Percentiles rank a stretch among this genome's conserved stretches.
These are phyloP conservation scores for Ustilago lituana DNA, from an alignment of 1,284 basidiomycete genomes.

Conservation along the genomic window DNA sequence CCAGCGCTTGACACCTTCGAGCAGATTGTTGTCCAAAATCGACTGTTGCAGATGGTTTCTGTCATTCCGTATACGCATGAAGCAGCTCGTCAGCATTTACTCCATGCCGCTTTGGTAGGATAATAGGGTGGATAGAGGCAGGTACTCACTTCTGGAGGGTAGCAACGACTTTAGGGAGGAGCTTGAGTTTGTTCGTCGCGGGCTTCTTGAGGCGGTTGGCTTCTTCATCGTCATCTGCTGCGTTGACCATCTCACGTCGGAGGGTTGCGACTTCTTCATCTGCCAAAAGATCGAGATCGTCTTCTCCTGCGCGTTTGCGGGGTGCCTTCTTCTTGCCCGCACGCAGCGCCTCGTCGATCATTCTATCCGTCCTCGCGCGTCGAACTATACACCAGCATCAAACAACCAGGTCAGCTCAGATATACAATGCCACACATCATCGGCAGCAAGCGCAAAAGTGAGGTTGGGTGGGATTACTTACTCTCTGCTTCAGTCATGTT, in stretches of 20 bases:
- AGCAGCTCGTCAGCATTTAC: too few relatives aligned
- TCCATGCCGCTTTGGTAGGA: too few relatives aligned
- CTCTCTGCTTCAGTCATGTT: slow-evolving; percentile 46
- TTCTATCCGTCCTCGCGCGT: slow-evolving; percentile 30
- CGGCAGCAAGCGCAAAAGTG: too few relatives aligned
- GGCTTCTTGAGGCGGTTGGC: slow-evolving; percentile 85
- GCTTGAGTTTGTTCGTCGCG: slow-evolving; percentile 83
- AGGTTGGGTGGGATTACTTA: slow-evolving; percentile 11
- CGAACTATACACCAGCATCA: slow-evolving; percentile 11
- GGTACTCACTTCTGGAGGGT: slow-evolving; percentile 87
- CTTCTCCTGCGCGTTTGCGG: slow-evolving; percentile 49
- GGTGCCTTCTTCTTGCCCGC: slow-evolving; percentile 51
- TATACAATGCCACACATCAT: not conserved
- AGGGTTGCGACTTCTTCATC: slow-evolving; percentile 90
- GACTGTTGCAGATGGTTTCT: slow-evolving; percentile 87
- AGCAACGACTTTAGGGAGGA: slow-evolving; percentile 89
- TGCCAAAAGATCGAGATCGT: slow-evolving; percentile 80
- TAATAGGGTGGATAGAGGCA: not conserved
- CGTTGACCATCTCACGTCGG: slow-evolving; percentile 83
- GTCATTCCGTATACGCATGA: too few relatives aligned
- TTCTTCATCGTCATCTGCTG: slow-evolving; percentile 84
- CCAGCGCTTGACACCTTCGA: slow-evolving; percentile 90
- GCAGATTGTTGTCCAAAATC: slow-evolving; percentile 92
- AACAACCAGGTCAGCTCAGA: not conserved
- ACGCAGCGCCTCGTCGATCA: slow-evolving; percentile 48